Percentiles rank a stretch among this genome's conserved stretches.
Evolutionary conservation across 2,329 filamentous ascomycete genomes (phyloP).

Genomic region (Colletotrichum zoysiae): DNA sequence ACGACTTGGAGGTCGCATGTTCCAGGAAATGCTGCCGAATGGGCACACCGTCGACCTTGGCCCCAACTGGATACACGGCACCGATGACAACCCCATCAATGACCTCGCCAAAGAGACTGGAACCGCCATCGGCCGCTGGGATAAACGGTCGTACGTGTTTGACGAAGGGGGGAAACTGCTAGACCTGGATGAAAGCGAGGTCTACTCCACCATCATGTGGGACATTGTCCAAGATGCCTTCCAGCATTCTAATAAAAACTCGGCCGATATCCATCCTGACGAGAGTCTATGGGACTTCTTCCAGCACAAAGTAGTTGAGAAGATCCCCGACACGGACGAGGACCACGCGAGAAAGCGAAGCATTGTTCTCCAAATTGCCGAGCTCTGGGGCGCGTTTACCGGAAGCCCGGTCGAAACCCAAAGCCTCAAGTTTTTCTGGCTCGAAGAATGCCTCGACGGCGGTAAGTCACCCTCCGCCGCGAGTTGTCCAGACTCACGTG

Average conservation of each 20-base stretch:
- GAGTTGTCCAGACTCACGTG: neutral
- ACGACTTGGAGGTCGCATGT: slow-evolving; percentile 75
- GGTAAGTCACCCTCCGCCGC: slow-evolving; percentile 60
- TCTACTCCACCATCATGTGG: slow-evolving; percentile 71
- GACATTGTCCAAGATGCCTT: slow-evolving; percentile 76
- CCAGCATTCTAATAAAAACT: slow-evolving; percentile 71
- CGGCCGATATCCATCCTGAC: slow-evolving; percentile 58
- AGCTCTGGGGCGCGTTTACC: slow-evolving; percentile 79
- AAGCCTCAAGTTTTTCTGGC: slow-evolving; percentile 81
- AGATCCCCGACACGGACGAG: slow-evolving; percentile 60
- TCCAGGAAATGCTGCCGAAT: slow-evolving; percentile 63
- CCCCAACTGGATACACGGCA: slow-evolving; percentile 87
- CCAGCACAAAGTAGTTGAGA: slow-evolving; percentile 55
- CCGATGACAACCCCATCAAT: slow-evolving; percentile 76
- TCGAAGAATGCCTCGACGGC: slow-evolving; percentile 83
- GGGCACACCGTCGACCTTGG: slow-evolving; percentile 69
- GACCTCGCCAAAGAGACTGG: slow-evolving; percentile 73
- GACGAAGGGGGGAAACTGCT: slow-evolving; percentile 68
- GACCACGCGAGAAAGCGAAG: slow-evolving; percentile 56
- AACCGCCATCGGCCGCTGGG: slow-evolving; percentile 62
- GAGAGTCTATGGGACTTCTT: slow-evolving; percentile 70
- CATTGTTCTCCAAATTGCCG: slow-evolving; percentile 65
- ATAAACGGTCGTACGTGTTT: slow-evolving; percentile 67
- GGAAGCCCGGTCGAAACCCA: slow-evolving; percentile 74
- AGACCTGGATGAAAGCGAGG: slow-evolving; percentile 58